Evolutionary conservation across 768 basidiomycete species (phyloP), one percentile per base, ranked within the genome.

Genomic region (Leucocoprinus leucothites): DNA sequence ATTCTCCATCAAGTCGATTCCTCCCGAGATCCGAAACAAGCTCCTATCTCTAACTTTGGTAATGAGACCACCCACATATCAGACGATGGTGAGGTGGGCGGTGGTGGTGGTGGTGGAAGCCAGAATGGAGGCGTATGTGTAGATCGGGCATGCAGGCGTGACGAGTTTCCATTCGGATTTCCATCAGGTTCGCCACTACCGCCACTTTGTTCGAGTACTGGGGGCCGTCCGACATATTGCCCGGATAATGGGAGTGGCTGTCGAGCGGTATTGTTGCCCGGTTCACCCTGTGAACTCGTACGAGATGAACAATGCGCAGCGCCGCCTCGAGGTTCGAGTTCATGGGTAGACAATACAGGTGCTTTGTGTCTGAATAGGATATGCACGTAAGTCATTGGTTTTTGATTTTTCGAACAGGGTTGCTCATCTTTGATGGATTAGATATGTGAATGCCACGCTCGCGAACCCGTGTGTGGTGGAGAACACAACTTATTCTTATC

Each of bases 181-280:
- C n/a, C n/a, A 25, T 19, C 34, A 9, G 24, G 47, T 40, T 16
- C 35, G 25, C 1, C 45, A 24, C 36, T 54, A 54, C 53, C 44
- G 4, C 36, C 35, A 18, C 26, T 41, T 19, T 51, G 49, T 26
- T 41, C 49, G 22, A 35, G 36, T 22, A 28, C 9, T 21, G 47
- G 36, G 3, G 16, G 14, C 16, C 16, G 16, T 16, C 22, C 18
- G 21, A 3, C 22, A 16, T 40, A 22, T 51, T 51, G 49, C 26
- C 49, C 49, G 13, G 49, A 51, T 41, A 51, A 51, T n/a, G 49
- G 49, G 11, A 41, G 49, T 21, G 49, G 49, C 13, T 51, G 49
- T 26, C 13, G 34, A 25, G 9, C 34, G 24, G 36, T 41, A 16
- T 25, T 25, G 13, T 18, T 36, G 16, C 22, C 22, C 11, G 49